Evolutionary conservation across 805 yeast genomes (phyloP), one percentile per base, ranked within the genome.

Genomic region (Saturnispora sanitii): DNA sequence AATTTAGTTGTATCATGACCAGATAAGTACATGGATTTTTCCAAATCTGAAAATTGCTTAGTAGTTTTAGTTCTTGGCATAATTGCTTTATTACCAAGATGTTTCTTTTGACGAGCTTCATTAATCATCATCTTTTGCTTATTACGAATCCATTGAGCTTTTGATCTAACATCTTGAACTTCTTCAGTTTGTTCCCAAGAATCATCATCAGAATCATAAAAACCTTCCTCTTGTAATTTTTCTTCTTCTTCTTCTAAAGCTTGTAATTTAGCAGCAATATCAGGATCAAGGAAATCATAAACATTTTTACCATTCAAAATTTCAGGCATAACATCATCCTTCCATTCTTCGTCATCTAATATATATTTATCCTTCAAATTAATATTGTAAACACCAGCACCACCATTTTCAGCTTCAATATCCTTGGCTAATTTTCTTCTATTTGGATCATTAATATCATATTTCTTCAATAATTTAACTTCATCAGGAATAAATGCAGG

Each of bases 181-280:
- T 79, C 87, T 44, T 78, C 83, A 31, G 65, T 66, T 43, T 67
- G 70, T 44, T 71, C 77, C 51, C 74, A 83, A 39, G 70, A 66
- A 40, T 73, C 78, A 40, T 76, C 74, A 56, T 88, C 96, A 26
- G 94, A 80, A 52, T 86, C 94, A 63, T 92, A 92, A 69, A 92
- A 92, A 23, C 99, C 99, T 66, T 88, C 95, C 37, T 73, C 65
- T 65, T 90, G 95, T 54, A 92, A 75, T 60, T 79, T 75, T 64
- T 90, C 97, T 67, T 92, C 99, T 66, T 92, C 99, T 48, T 83
- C 96, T 67, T 92, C 99, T 49, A 92, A 70, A 15, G 95, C 95
- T 65, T 86, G 86, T 58, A 92, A 73, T 67, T 92, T 92, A 50
- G 85, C 82, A 37, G 87, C 82, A 58, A 92, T 92, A 52, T 92